Conservation (phyloP, 2,329 filamentous ascomycete genomes). For the Xylaria sp. region DNA sequence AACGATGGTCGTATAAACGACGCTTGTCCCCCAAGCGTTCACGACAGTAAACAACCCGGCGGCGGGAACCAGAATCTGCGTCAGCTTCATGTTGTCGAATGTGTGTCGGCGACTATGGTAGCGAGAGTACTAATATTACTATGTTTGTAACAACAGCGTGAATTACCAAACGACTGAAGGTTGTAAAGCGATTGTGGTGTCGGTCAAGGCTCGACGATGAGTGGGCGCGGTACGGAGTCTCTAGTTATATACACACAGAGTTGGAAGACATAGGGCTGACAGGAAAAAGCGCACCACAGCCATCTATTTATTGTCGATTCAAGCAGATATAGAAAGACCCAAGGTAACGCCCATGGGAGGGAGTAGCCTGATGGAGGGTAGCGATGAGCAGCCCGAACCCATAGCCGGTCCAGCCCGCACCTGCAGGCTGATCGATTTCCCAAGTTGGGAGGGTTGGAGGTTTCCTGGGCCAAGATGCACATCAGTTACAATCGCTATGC, state of each 20-base stretch:
- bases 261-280: slow-evolving; percentile 7
- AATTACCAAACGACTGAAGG: slow-evolving; percentile 29
- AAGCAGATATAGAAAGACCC: slow-evolving; percentile 6
- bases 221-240: slow-evolving; percentile 18
- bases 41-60: slow-evolving; percentile 38
- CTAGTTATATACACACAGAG: slow-evolving; percentile 28
- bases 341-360: no score
- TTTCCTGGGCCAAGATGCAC: slow-evolving; percentile 27
- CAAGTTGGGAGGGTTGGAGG: slow-evolving; percentile 21
- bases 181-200: slow-evolving; percentile 31
- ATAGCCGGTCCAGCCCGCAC: slow-evolving; percentile 25
- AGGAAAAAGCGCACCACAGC: slow-evolving; percentile 21
- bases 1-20: slow-evolving; percentile 42
- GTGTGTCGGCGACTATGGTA: slow-evolving; percentile 25
- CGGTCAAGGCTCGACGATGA: slow-evolving; percentile 23
- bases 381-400: slow-evolving; percentile 25
- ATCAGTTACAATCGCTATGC: slow-evolving; percentile 20
- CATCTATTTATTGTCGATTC: slow-evolving; percentile 29
- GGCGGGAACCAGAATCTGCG: slow-evolving; percentile 37
- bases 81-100: slow-evolving; percentile 42
- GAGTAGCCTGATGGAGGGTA: slow-evolving; percentile 26
- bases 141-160: slow-evolving; percentile 22
- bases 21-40: slow-evolving; percentile 32
- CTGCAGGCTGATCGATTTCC: slow-evolving; percentile 26
- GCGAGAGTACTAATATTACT: slow-evolving; percentile 25